Conservation (phyloP, 768 basidiomycete genomes). For the Kwoniella botswanensis region DNA sequence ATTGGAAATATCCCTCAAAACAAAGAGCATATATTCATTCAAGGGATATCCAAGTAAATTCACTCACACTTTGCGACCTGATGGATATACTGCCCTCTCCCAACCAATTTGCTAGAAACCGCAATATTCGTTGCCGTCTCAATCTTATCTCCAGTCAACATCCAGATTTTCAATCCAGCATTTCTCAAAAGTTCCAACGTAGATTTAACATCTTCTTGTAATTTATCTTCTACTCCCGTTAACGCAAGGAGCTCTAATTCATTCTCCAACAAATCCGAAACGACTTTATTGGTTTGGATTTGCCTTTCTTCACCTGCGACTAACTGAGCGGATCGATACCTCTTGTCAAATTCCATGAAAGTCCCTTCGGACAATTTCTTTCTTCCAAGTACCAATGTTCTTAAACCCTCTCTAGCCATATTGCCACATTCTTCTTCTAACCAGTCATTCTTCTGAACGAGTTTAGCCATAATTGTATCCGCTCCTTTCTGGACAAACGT, state of each 20-base stretch:
- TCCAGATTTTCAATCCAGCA: constrained; percentile 99
- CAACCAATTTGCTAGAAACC: constrained; percentile 93
- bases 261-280: constrained; percentile 76
- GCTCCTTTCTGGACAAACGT: constrained; percentile 95
- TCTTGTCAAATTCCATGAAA: constrained; percentile 74
- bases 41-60: not conserved
- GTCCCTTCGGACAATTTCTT: constrained; percentile 73
- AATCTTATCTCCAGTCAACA: constrained; percentile 99
- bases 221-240: constrained; percentile 98
- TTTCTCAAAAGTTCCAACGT: constrained; percentile 91
- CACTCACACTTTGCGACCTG: constrained; percentile 86
- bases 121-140: constrained; percentile 99
- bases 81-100: constrained; percentile 95
- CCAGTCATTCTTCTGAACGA: constrained; percentile 98
- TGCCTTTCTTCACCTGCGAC: constrained; percentile 73
- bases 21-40: too few species aligned
- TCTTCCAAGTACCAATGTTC: constrained; percentile 89
- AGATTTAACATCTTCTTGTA: constrained; percentile 94
- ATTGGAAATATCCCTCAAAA: too few species aligned
- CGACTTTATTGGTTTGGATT: constrained; percentile 76
- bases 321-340: constrained; percentile 78
- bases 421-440: constrained; percentile 97
- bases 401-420: constrained; percentile 94
- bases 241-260: constrained; percentile 90
- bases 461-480: constrained; percentile 94